Evolutionary conservation across 306 rosid genomes (phyloP).

Genomic region (Prunus mume): DNA sequence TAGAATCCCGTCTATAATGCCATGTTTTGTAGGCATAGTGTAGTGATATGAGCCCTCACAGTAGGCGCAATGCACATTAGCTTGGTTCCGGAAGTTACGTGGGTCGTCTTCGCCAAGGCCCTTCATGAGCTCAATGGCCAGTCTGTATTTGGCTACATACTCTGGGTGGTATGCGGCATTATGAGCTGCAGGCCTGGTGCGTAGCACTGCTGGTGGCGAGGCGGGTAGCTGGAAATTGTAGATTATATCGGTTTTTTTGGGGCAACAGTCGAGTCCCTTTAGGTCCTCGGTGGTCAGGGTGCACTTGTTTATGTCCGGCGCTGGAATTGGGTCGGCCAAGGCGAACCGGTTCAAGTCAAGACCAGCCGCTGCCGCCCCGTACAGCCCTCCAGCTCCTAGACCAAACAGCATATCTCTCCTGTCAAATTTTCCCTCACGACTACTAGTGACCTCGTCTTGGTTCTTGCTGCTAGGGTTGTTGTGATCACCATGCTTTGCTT

Average conservation of each 20-base stretch:
- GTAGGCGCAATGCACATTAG: conserved; percentile 70
- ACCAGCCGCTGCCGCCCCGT: conserved; percentile 36
- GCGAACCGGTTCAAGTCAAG: conserved; percentile 29
- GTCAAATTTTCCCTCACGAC: neutral
- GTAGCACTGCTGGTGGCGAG: neutral
- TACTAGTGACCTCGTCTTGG: no score
- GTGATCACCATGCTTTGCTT: neutral
- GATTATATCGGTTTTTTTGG: conserved; percentile 35
- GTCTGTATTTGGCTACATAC: conserved; percentile 47
- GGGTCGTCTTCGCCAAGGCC: conserved; percentile 55
- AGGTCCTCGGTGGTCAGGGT: conserved; percentile 30
- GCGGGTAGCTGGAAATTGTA: conserved; percentile 37
- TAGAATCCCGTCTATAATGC: neutral
- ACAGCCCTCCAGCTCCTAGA: conserved; percentile 48
- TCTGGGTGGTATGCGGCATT: neutral
- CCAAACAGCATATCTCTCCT: conserved; percentile 42
- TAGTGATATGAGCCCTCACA: conserved; percentile 59
- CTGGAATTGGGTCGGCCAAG: conserved; percentile 40
- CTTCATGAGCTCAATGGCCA: conserved; percentile 53
- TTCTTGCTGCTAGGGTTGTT: neutral
- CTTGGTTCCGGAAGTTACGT: conserved; percentile 59
- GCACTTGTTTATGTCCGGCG: conserved; percentile 45
- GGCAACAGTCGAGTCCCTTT: conserved; percentile 52
- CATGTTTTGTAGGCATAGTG: no score
- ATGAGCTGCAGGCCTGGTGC: conserved; percentile 58